Evolutionary conservation across 2,329 filamentous ascomycete species (phyloP), one percentile per base, ranked within the genome.

Genomic region (Xylogone sp.): DNA sequence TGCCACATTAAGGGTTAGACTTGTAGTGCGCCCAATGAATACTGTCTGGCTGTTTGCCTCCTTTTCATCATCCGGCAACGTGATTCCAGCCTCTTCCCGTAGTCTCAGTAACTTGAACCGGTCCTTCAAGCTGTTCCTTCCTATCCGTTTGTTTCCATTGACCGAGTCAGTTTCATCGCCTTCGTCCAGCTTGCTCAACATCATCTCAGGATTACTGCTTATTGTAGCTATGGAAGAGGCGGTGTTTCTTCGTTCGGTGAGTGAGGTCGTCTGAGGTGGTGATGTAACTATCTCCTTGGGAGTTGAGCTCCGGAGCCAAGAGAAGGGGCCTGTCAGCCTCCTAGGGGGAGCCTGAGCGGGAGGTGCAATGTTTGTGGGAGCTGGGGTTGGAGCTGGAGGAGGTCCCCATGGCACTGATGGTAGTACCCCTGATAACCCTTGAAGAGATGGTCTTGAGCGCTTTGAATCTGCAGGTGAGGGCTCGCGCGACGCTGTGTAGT

Each of bases 271-370:
- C 56, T 54, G 55, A 18, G 86, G 78, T 5, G 81, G 78, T 12
- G 83, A 78, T 48, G 81, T 77, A 42, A 74, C 67, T 19, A 65
- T 62, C 8, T 82, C 76, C 57, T 79, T 78, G 3, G 77, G 74
- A 65, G 78, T 80, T 31, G 78, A 76, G 66, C 78, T 86, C 59
- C 90, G 77, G 27, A 95, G 78, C 85, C 89, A 93, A 39, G 89
- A 83, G 62, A 96, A 95, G n/a, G 88, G 90, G 59, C 89, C 90
- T 8, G 89, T 92, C 50, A 95, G 80, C 68, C 94, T 96, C 64
- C 90, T 78, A 2, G 75, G 56, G 3, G 56, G 48, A 19, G 64
- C 42, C 29, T 56, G 56, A 20, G 62, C 51, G 20, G 61, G 58
- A 19, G 59, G 53, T 43, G 64, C 54, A 45, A 59, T 58, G n/a